phyloP scores from a whole-genome alignment of 257 asterid genomes.

The Nyctanthes arbortristis region DNA sequence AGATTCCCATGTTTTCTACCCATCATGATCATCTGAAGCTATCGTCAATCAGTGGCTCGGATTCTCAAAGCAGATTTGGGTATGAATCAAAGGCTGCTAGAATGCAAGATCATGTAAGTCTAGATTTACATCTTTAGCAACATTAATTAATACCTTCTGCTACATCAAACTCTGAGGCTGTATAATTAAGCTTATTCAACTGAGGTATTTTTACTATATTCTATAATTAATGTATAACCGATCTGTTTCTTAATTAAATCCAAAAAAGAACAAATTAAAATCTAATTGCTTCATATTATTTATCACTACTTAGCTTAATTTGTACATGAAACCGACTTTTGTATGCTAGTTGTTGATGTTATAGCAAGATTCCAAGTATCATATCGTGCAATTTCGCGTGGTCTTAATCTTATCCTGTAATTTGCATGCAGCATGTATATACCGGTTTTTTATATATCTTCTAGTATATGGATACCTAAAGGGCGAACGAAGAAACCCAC shows the following conservation, averaged over 20 bases:
- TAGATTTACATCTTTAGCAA: conserved; percentile 78
- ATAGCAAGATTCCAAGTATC: too few species aligned
- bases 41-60: conserved; percentile 26
- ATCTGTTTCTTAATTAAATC: too few species aligned
- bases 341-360: neutral
- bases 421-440: too few species aligned
- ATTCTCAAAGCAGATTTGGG: conserved; percentile 45
- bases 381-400: too few species aligned
- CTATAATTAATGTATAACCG: conserved; percentile 7
- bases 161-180: conserved; percentile 4
- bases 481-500: too few species aligned
- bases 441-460: too few species aligned
- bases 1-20: conserved; percentile 32
- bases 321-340: neutral
- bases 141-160: neutral
- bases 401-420: too few species aligned
- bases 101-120: conserved; percentile 78
- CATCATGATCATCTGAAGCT: conserved; percentile 28
- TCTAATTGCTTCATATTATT: too few species aligned
- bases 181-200: conserved; percentile 14
- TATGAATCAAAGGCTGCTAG: conserved; percentile 46
- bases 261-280: too few species aligned
- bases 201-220: neutral
- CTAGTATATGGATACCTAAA: too few species aligned
- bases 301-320: too few species aligned